Evolutionary conservation across 768 basidiomycete genomes (phyloP), one percentile per base, ranked within the genome.

Genomic region (Hericium rajendrae): DNA sequence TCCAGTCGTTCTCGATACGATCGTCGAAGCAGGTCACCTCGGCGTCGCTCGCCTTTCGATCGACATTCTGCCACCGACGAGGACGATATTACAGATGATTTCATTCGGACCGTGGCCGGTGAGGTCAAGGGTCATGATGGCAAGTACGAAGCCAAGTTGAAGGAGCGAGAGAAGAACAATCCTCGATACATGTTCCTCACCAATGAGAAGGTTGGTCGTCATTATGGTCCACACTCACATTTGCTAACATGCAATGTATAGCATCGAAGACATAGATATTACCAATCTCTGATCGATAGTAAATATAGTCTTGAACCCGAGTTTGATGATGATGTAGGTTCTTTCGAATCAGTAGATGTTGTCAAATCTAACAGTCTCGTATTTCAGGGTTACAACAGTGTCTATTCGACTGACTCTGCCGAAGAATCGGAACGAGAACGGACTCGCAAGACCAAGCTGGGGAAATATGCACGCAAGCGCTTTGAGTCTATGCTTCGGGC

Each of bases 341-440:
- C 12, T 24, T 10, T 28, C 10, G 3, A 24, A 12, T 51, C 24
- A 48, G 12, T 39, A 9, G 9, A n/a, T 9, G 26, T 40, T 48
- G 50, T 16, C 9, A 8, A 38, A 24, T 18, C 12, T 56, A 15
- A 12, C 5, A 4, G 54, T 32, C 28, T 15, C n/a, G 48, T 53
- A 37, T 65, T 38, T 37, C 39, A 93, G 90, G 91, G 91, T 8
- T 89, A 91, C 67, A 87, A 91, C 64, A 91, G 89, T 1, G 75
- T 90, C 3, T 92, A 90, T 69, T 93, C 94, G 0, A 92, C 89
- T 18, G 97, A 97, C 71, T 91, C 93, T 39, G 92, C 85, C 6
- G 94, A 97, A 69, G 94, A 97, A 56, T 90, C 88, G 2, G 97
- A 99, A 65, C 78, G 84, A 20, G 94, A 99, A 67, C 82, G 84